Evolutionary conservation across 2,329 filamentous ascomycete species (phyloP).

Genomic region (Penicillium expansum): DNA sequence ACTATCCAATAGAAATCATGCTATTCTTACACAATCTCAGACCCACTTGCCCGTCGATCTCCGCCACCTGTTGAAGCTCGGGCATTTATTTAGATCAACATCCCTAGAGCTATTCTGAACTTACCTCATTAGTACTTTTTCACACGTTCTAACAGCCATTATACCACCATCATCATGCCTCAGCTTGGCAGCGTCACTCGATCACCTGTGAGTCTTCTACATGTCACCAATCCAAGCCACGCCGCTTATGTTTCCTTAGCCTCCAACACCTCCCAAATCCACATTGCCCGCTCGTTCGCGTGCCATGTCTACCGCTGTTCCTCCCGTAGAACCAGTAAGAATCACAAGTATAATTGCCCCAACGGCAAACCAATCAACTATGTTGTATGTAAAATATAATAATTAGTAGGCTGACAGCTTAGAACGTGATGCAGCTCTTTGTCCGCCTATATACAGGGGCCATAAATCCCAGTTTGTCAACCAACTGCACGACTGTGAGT

Average conservation of each 20-base stretch:
- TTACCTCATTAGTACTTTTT: not conserved
- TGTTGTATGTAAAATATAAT: too few relatives aligned
- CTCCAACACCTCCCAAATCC: not conserved
- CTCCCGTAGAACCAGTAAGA: too few relatives aligned
- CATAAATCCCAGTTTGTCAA: constrained; percentile 2
- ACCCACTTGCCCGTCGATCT: not conserved
- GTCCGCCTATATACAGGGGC: not conserved
- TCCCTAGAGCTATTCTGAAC: not conserved
- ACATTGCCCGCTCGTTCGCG: too few relatives aligned
- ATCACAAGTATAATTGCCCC: not conserved
- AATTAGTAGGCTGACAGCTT: not conserved
- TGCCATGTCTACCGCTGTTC: too few relatives aligned
- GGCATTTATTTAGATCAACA: not conserved
- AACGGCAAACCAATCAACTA: not conserved
- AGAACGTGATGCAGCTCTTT: not conserved
- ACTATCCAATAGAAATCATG: too few relatives aligned
- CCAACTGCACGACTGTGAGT: not conserved
- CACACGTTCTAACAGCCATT: not conserved
- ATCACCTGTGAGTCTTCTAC: not conserved
- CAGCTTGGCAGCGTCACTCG: not conserved
- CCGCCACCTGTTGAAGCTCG: not conserved
- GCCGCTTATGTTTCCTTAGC: not conserved
- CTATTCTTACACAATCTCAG: not conserved
- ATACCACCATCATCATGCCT: not conserved
- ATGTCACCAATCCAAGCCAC: not conserved